phyloP scores from a whole-genome alignment of 2,329 filamentous ascomycete species.

The Aspergillus ibericus region DNA sequence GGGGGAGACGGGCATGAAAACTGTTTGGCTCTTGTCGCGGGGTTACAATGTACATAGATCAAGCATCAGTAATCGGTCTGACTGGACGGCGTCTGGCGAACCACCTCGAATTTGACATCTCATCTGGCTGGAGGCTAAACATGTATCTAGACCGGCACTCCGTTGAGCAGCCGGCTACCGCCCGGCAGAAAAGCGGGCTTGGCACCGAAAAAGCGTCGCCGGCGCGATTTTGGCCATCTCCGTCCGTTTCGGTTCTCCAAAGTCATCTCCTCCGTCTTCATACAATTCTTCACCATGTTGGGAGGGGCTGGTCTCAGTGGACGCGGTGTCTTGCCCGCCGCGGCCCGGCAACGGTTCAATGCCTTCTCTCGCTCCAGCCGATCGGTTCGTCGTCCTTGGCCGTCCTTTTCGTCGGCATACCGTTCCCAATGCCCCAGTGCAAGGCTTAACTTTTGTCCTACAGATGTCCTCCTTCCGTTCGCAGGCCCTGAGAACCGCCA shows the following conservation, averaged over 20 bases:
- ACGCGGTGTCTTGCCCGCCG: conserved; percentile 46
- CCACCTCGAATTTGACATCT: conserved; percentile 7
- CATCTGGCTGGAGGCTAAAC: conserved; percentile 6
- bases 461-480: conserved; percentile 40
- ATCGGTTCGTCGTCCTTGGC: conserved; percentile 33
- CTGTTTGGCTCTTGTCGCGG: not conserved
- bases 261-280: conserved; percentile 12
- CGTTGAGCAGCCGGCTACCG: conserved; percentile 16
- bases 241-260: not conserved
- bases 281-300: conserved; percentile 49
- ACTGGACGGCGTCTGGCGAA: conserved; percentile 35
- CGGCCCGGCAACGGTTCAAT: conserved; percentile 31
- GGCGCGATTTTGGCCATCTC: conserved; percentile 8
- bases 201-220: conserved; percentile 20
- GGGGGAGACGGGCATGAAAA: not conserved
- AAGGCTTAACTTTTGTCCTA: conserved; percentile 21
- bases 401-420: not conserved
- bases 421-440: not conserved
- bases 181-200: conserved; percentile 39
- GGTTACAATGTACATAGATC: conserved; percentile 37
- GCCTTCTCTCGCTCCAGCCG: conserved; percentile 31
- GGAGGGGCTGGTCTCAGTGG: conserved; percentile 55
- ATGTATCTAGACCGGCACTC: too few species aligned
- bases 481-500: conserved; percentile 23
- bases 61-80: conserved; percentile 22